A percentile compares a stretch with the other conserved stretches of the same genome.
Evolutionary conservation across 179 eudicot species (phyloP).

Genomic region (Heliamphora pulchella): DNA sequence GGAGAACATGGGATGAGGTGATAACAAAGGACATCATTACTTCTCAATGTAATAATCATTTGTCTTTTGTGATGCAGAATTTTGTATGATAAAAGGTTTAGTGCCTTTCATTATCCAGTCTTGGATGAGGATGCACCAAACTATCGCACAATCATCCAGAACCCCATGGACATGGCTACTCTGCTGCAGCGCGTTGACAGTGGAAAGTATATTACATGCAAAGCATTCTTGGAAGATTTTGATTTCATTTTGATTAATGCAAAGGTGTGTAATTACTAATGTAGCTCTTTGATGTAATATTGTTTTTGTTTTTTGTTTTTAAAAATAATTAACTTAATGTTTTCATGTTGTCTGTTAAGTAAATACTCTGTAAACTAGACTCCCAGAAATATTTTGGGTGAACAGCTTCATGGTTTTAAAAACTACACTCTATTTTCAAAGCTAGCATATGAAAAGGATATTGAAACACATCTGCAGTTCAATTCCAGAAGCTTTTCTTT

Average conservation of each 20-base stretch:
- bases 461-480: neutral
- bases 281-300: neutral
- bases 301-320: neutral
- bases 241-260: constrained; percentile 86
- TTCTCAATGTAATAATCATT: neutral
- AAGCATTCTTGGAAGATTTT: constrained; percentile 79
- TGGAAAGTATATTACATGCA: constrained; percentile 70
- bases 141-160: constrained; percentile 79
- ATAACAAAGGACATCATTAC: neutral
- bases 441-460: neutral
- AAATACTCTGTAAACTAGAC: neutral
- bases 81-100: constrained; percentile 90
- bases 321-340: no score
- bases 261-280: constrained; percentile 43
- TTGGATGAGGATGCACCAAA: constrained; percentile 98
- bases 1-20: neutral
- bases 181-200: constrained; percentile 86
- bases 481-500: neutral
- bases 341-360: neutral
- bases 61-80: constrained; percentile 49
- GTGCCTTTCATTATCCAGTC: constrained; percentile 91
- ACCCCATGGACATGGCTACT: constrained; percentile 94
- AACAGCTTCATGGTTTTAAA: neutral
- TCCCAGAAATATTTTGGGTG: neutral
- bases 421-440: neutral